These are phyloP conservation scores for Poronia punctata DNA, from an alignment of 495 filamentous ascomycete genomes.

Conservation along the genomic window DNA sequence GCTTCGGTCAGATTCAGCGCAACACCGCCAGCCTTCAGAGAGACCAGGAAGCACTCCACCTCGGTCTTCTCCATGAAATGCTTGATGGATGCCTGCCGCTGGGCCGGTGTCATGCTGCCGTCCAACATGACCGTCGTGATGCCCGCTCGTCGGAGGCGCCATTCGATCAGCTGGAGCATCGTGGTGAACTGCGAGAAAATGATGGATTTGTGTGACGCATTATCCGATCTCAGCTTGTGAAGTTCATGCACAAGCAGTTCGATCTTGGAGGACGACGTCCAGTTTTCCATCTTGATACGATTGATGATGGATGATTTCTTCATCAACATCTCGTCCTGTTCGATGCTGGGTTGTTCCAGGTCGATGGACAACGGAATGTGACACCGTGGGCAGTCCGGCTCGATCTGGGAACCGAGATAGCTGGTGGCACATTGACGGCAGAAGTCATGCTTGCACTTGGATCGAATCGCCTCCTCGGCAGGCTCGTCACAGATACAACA, in stretches of 20 bases:
- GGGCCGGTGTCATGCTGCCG: constrained; percentile 88
- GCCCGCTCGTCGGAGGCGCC: constrained; percentile 87
- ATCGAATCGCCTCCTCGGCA: constrained; percentile 88
- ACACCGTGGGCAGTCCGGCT: constrained; percentile 82
- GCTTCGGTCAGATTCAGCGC: constrained; percentile 93
- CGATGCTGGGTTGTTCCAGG: constrained; percentile 86
- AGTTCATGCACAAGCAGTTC: constrained; percentile 92
- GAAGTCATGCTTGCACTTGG: constrained; percentile 89
- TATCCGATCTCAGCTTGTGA: constrained; percentile 78
- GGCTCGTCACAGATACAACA: constrained; percentile 93
- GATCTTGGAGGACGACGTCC: constrained; percentile 97
- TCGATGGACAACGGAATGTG: constrained; percentile 87
- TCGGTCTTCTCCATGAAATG: constrained; percentile 92
- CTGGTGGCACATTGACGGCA: constrained; percentile 83
- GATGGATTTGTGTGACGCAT: constrained; percentile 89
- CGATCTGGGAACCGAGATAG: constrained; percentile 68
- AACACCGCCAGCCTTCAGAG: constrained; percentile 90
- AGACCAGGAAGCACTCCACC: constrained; percentile 91
- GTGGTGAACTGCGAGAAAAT: constrained; percentile 97
- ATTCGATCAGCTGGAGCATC: constrained; percentile 96
- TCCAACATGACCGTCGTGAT: constrained; percentile 98
- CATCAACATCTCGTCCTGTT: constrained; percentile 71
- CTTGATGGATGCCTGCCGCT: constrained; percentile 81
- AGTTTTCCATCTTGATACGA: constrained; percentile 93
- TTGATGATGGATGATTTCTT: constrained; percentile 97